Evolutionary conservation across 1,139 yeast genomes (phyloP), one percentile per base, ranked within the genome.

Genomic region (Kluyveromyces sp.): DNA sequence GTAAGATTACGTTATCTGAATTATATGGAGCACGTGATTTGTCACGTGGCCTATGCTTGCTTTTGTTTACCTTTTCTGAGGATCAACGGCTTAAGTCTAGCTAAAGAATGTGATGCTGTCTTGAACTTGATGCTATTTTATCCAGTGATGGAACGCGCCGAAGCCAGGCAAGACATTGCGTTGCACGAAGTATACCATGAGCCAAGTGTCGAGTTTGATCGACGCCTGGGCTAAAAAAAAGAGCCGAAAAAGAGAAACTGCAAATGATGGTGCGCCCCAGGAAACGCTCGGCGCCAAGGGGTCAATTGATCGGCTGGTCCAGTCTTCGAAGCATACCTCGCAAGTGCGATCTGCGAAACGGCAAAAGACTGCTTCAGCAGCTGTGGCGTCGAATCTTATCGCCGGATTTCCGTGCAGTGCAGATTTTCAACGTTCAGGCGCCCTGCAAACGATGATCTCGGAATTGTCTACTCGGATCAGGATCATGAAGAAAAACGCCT

Each of bases 301-400:
- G 4, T 25, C 39, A 11, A n/a, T 35, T 7, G 25, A 22, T 19
- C 11, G 9, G 18, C 31, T 35, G 19, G n/a, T 35, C 6, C 31
- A 25, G 19, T 13, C 15, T 6, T 35, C 39, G 16, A 22, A 35
- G 13, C 8, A 9, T 19, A 12, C 28, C 4, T 8, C 18, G 9
- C 30, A n/a, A 12, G 30, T 29, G 7, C n/a, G 36, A 31, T 12
- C 13, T n/a, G 15, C 36, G 19, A 19, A 18, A n/a, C 19, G 41
- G 41, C 8, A 16, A 12, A 31, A 22, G 30, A 38, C 41, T 4
- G 4, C 19, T 17, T 30, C 36, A 4, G 20, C 29, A 8, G 36
- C 41, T 7, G 15, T 38, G 35, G 41, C 41, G 11, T n/a, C 41
- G 19, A 38, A 31, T n/a, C 3, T 38, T 3, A 29, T 37, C 11